Percentiles rank a stretch among this genome's conserved stretches.
These are phyloP conservation scores for Nigrospora oryzae DNA, from an alignment of 2,329 filamentous ascomycete species.

Conservation along the genomic window DNA sequence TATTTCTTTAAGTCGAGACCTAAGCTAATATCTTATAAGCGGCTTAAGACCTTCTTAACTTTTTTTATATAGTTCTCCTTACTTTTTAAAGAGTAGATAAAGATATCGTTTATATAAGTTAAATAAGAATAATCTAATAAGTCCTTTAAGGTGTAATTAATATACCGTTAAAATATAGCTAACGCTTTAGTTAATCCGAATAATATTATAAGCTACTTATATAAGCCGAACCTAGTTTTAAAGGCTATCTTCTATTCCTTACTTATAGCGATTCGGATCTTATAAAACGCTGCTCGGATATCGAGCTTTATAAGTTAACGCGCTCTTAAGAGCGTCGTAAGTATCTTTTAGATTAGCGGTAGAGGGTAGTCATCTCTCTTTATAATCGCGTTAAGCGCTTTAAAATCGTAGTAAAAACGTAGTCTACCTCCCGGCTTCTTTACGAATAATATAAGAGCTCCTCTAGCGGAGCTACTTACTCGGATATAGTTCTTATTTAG, in stretches of 20 bases:
- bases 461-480: conserved; percentile 1
- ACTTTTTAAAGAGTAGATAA: neutral
- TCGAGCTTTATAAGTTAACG: too few species aligned
- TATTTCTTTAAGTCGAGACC: neutral
- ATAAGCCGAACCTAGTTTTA: conserved; percentile 19
- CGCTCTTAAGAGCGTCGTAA: too few species aligned
- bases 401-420: conserved; percentile 22
- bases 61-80: too few species aligned
- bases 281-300: too few species aligned
- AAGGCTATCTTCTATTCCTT: conserved; percentile 24
- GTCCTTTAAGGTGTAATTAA: too few species aligned
- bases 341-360: too few species aligned
- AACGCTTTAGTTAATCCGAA: conserved; percentile 6
- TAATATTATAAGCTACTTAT: conserved; percentile 22
- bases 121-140: too few species aligned
- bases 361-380: too few species aligned
- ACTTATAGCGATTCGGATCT: too few species aligned
- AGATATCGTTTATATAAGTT: too few species aligned
- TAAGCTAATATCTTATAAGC: neutral
- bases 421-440: conserved; percentile 18
- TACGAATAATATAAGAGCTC: conserved; percentile 19
- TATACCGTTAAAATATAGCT: neutral
- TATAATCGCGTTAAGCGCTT: too few species aligned
- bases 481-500: neutral
- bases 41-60: too few species aligned